Evolutionary conservation across 306 rosid species (phyloP), one percentile per base, ranked within the genome.

Genomic region (Pterocarpus macrocarpus): DNA sequence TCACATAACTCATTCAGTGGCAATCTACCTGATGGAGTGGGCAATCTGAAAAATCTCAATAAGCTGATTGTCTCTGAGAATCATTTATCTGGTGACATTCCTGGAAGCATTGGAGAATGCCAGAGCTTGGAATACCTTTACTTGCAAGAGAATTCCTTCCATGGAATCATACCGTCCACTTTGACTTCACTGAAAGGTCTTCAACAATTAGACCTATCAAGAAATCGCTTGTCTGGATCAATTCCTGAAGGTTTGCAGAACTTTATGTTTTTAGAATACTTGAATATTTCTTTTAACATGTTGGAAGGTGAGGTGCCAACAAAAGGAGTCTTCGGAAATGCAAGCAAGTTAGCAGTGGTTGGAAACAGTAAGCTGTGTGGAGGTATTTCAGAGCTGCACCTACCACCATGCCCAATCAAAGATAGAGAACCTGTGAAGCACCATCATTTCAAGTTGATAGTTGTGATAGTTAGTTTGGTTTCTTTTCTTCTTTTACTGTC

Each of bases 301-400:
- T 45, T 88, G 28, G 88, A 73, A 4, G 92, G 94, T 0, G 87
- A 78, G 43, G 90, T 90, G 0, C 87, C 84, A 64, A 81, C 45
- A 0, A 3, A 66, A 36, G 92, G 90, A 14, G 79, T 69, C 5
- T 88, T 90, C 11, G 1, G 0, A 34, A 88, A 88, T 53, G 34
- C 62, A 11, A 86, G 73, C 9, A 4, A 0, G 33, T 1, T 70
- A 28, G 12, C 14, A 5, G 4, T 80, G 41, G 66, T 4, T 2
- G 87, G 78, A 68, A 84, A 84, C 4, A 74, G 0, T 5, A 57
- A 68, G 39, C 64, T 84, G 15, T 84, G 84, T 62, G 87, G 87
- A 39, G 87, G 84, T 5, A 52, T 75, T 41, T 52, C 63, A 61
- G 2, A 55, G 15, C 14, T 84, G 14, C 74, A 84, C 53, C 58